Percentiles rank a stretch among this genome's conserved stretches.
These are phyloP conservation scores for Shiraia bambusicola DNA, from an alignment of 2,329 filamentous ascomycete species.

Conservation along the genomic window DNA sequence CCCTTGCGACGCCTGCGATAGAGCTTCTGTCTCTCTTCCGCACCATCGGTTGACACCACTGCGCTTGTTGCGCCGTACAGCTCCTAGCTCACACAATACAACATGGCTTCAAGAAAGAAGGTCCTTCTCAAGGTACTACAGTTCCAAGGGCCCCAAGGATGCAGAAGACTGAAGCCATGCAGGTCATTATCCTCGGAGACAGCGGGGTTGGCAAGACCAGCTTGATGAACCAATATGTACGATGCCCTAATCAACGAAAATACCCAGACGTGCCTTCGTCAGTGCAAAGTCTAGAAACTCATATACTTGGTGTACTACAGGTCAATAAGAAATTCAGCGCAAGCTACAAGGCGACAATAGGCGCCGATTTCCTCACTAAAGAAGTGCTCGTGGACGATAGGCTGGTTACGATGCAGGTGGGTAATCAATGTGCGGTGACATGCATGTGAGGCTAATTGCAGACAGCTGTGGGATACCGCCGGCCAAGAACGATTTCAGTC, in stretches of 20 bases:
- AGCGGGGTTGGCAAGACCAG: constrained; percentile 99
- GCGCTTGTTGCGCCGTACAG: constrained; percentile 4
- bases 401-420: constrained; percentile 96
- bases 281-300: constrained; percentile 4
- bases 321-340: constrained; percentile 99
- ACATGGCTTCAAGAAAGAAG: constrained; percentile 65
- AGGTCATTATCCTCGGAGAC: constrained; percentile 99
- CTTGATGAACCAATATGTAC: constrained; percentile 99
- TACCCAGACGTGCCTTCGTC: neutral
- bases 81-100: constrained; percentile 8
- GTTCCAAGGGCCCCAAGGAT: neutral
- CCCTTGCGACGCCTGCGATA: neutral
- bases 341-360: constrained; percentile 99
- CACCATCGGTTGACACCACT: constrained; percentile 7
- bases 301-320: constrained; percentile 55
- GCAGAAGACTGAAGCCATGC: constrained; percentile 15
- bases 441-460: constrained; percentile 16
- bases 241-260: constrained; percentile 34
- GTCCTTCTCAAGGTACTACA: constrained; percentile 76
- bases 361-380: constrained; percentile 96
- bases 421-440: constrained; percentile 11
- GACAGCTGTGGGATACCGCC: constrained; percentile 93
- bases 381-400: constrained; percentile 97
- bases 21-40: neutral
- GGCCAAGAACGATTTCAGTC: constrained; percentile 98